Base-by-base conservation (phyloP, 345 rosid genomes). In the Mercurialis annua region DNA sequence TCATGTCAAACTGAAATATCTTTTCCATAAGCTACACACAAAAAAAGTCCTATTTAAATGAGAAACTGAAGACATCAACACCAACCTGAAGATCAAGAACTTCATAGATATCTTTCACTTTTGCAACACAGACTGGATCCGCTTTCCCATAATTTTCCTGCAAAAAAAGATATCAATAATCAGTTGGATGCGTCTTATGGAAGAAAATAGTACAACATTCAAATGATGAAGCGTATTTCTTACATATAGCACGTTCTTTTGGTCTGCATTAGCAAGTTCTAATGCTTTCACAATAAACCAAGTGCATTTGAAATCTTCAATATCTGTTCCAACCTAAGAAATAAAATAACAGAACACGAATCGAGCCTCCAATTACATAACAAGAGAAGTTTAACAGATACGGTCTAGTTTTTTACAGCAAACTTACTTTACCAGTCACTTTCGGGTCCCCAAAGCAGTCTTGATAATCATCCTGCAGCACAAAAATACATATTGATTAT, bases 261-360 rank as follows among this genome's bases (percentile, higher is more conserved):
- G 95, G 61, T 83, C 92, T 65, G 81, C 81, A 15, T 75, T 85
- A 73, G 84, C 83, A 46, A 80, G 76, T 79, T 86, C 90, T 46
- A 90, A 76, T 18, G 95, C 90, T 73, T 85, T 88, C 16, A 88
- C 95, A 56, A 90, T 87, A 84, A 90, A 71, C 97, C 97, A 90
- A 2, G 97, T 86, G 82, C 95, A 90, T 78, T 90, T 90, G 62
- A 84, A 83, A 74, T 90, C 97, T 82, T 86, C 90, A 49, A 88
- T 90, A 76, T 90, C 95, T 4, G 95, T 88, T 68, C 97, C 92
- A 49, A 90, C 83, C 95, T 90, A 83, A 73, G n/a, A n/a, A n/a
- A n/a, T 50, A 64, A 55, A 44, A 46, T 29, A 48, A 6, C 53
- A 20, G 18, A 42, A 27, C 24, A 4, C 1, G 2, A 2, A 36